Evolutionary conservation across 2,329 filamentous ascomycete genomes (phyloP).

Genomic region (Byssoonygena ceratinophila): DNA sequence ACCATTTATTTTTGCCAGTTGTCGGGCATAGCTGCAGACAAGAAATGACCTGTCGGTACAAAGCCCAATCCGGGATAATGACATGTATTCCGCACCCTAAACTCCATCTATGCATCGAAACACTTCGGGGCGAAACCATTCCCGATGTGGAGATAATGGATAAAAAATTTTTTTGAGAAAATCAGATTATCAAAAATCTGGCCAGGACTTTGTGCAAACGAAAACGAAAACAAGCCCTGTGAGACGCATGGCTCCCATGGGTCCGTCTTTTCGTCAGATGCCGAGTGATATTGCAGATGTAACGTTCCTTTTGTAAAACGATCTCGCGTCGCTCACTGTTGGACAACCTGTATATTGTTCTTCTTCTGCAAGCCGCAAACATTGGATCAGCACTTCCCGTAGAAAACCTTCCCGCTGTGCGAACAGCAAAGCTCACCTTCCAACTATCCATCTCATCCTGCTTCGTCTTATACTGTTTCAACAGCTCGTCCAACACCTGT

Average conservation of each 20-base stretch:
- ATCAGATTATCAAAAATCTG: too few relatives aligned
- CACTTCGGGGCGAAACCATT: neutral
- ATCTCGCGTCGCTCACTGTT: conserved; percentile 20
- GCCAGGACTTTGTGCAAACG: too few relatives aligned
- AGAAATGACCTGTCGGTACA: neutral
- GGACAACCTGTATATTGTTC: conserved; percentile 33
- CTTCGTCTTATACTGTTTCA: conserved; percentile 93
- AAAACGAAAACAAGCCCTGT: too few relatives aligned
- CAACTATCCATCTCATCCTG: conserved; percentile 94
- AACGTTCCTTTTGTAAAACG: neutral
- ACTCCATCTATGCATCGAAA: neutral
- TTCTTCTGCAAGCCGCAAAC: conserved; percentile 27
- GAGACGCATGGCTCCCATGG: too few relatives aligned
- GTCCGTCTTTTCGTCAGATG: neutral
- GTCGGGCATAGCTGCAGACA: conserved; percentile 8
- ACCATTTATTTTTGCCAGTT: neutral
- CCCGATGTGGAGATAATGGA: neutral
- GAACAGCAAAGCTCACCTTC: conserved; percentile 58
- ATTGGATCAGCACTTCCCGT: neutral
- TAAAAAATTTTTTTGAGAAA: too few relatives aligned
- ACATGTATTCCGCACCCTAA: neutral
- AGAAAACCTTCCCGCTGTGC: neutral
- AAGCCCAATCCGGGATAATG: neutral
- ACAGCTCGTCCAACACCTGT: conserved; percentile 84
- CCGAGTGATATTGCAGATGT: neutral